Evolutionary conservation across 257 asterid genomes (phyloP).

Genomic region (Nicotiana obtusifolia): DNA sequence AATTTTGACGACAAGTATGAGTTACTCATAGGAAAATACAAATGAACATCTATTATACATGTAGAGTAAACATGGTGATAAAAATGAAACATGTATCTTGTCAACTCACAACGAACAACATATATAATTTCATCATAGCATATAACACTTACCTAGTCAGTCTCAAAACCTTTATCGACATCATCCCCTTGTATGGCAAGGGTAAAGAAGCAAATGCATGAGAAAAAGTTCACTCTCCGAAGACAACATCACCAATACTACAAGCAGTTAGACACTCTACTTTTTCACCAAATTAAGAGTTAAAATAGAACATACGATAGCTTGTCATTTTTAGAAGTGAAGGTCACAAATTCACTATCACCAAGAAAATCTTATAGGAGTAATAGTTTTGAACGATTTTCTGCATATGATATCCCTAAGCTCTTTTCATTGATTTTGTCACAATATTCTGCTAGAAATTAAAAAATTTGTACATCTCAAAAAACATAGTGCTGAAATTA

Average conservation of each 20-base stretch:
- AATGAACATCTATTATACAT: background rate
- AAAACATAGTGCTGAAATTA: too few relatives aligned
- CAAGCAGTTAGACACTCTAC: background rate
- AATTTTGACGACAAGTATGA: background rate
- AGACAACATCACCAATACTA: background rate
- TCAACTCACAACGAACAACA: background rate
- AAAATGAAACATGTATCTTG: background rate
- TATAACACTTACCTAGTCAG: background rate
- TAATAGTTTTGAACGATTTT: background rate
- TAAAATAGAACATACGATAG: background rate
- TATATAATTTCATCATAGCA: background rate
- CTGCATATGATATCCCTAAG: background rate
- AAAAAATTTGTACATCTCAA: background rate
- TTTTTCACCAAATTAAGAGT: background rate
- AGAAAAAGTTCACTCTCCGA: background rate
- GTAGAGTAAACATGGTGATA: background rate
- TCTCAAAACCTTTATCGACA: background rate
- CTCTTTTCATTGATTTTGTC: background rate
- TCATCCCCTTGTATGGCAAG: background rate
- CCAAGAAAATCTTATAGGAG: background rate
- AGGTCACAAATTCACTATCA: background rate
- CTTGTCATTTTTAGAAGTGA: background rate
- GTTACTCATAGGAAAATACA: background rate
- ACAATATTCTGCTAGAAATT: background rate
- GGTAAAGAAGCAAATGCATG: background rate